Evolutionary conservation across 148 eudicot species (phyloP), one percentile per base, ranked within the genome.

Genomic region (Heliamphora exappendiculata): DNA sequence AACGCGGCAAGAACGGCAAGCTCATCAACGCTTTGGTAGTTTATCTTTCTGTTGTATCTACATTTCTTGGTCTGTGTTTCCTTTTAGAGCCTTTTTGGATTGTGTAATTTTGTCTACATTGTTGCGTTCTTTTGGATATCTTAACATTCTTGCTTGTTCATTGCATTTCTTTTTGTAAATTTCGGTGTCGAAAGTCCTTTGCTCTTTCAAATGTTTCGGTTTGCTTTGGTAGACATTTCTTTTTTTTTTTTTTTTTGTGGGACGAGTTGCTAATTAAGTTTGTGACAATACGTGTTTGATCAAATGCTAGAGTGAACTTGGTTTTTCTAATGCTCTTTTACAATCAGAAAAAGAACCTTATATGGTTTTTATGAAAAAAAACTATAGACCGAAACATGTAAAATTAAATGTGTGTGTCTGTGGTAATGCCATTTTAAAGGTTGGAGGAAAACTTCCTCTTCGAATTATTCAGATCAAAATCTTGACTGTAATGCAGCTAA

Each of bases 1-100:
- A 93, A 75, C 92, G 91, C 7, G 98, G 96, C 76, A 93, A 93
- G 77, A 93, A 93, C 74, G 78, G 42, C 54, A 93, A 89, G 84
- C 98, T 93, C 82, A 82, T 93, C 78, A 73, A 78, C 34, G 86
- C 96, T 49, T 79, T 93, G 85, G 98, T 93, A 86, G n/a, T 54
- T 37, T 51, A 14, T 45, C 47, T 66, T 22, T 9, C 50, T 62
- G 64, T 60, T 28, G n/a, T 55, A 24, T 36, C 44, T 7, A 19
- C 14, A 2, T 33, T 14, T 39, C 12, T 9, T 28, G 33, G n/a
- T 36, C 13, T 49, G 41, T 60, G 34, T 26, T 16, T 7, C 4
- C 1, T 39, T 13, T 26, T 4, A 19, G 58, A 17, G 53, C 44
- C n/a, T n/a, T n/a, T 29, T 49, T 34, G 19, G 10, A 19, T 54